These are phyloP conservation scores for Picea glauca DNA, from an alignment of 75 land plant species.

Conservation along the genomic window DNA sequence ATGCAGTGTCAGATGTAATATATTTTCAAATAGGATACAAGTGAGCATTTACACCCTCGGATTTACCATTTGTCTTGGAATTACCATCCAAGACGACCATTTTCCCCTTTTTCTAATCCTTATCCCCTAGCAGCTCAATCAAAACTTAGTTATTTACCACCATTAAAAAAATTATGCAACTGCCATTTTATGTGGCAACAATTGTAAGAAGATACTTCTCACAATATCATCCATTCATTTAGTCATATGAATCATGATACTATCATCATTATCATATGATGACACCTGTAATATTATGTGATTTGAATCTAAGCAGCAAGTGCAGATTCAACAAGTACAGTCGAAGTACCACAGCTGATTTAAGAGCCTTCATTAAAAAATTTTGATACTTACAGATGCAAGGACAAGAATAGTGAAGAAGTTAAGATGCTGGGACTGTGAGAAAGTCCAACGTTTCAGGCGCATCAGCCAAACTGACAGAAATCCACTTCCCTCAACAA, in stretches of 20 bases:
- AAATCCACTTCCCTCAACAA: slow-evolving; percentile 26
- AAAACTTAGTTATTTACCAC: too few relatives aligned
- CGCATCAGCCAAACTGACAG: slow-evolving; percentile 23
- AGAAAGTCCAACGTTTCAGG: slow-evolving; percentile 59
- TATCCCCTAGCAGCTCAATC: too few relatives aligned
- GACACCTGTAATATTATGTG: not conserved
- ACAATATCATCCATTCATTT: not conserved
- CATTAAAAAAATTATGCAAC: not conserved
- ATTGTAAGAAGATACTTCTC: not conserved
- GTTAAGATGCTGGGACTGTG: slow-evolving; percentile 68
- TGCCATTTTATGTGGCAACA: not conserved
- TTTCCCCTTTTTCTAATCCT: too few relatives aligned
- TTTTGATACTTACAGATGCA: slow-evolving; percentile 64
- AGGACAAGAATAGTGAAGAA: slow-evolving; percentile 80
- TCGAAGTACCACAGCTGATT: not conserved
- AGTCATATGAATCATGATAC: not conserved
- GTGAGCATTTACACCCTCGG: not conserved
- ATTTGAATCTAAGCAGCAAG: not conserved
- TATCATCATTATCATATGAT: not conserved
- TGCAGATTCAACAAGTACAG: not conserved
- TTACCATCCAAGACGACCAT: not conserved
- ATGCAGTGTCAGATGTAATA: not conserved
- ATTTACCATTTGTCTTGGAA: not conserved
- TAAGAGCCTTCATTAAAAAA: not conserved
- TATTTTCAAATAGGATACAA: not conserved